Base-by-base conservation (phyloP, 2,329 filamentous ascomycete genomes). In the Talaromyces verruculosus region DNA sequence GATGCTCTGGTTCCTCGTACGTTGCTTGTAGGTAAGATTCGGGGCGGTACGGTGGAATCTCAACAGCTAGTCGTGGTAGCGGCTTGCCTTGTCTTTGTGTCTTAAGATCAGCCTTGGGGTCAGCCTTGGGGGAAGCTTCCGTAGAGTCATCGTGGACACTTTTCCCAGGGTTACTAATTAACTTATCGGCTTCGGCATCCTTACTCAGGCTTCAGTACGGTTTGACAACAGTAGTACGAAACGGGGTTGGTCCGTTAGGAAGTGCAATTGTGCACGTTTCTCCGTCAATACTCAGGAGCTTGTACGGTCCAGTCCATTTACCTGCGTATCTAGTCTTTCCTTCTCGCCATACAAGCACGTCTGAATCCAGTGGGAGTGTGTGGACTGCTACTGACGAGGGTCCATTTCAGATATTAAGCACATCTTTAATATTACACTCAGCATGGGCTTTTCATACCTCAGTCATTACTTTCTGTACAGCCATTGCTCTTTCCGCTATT, bases 301-400 rank as follows among this genome's bases (percentile, higher is more conserved):
- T 33, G 7, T 33, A 7, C 3, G 5, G 41, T 43, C 15, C 3
- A n/a, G 41, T 43, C 41, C 4, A 45, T 45, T 39, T 39, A 5
- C 11, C 11, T 5, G n/a, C 1, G 5, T 45, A 45, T 7, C n/a
- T 13, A 6, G n/a, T 45, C 4, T 19, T 45, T 45, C 41, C 41
- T 19, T 45, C n/a, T 15, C 3, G 11, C 22, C 8, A 51, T 51
- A 51, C 2, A 8, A 51, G 19, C 22, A 51, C n/a, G 15, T 51
- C 7, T 30, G 13, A 51, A 51, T 51, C 28, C 0, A 51, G 19
- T 4, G 22, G 13, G 3, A 51, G 2, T 15, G 1, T 5, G 2
- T 51, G 8, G 0, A 51, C 1, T 2, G 7, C 0, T 5, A 1
- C 17, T 6, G 13, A 51, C 1, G 13, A 25, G 1, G 22, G 13